A percentile compares a stretch with the other conserved stretches of the same genome.
Evolutionary conservation across 768 basidiomycete species (phyloP).

Genomic region (Flagelloscypha sp.): DNA sequence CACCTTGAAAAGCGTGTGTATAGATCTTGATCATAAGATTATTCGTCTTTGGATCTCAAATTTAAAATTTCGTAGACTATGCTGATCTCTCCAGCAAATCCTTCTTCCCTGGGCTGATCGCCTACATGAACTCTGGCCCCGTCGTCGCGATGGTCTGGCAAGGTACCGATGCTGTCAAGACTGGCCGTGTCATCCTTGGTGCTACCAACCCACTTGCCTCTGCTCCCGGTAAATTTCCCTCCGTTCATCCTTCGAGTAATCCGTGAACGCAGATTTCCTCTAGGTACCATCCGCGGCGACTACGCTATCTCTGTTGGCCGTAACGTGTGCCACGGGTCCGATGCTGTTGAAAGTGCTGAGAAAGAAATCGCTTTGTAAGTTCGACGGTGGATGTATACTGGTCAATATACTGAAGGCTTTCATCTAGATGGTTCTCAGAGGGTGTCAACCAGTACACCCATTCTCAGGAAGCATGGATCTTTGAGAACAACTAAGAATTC

Average conservation of each 20-base stretch:
- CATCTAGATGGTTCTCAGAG: conserved; percentile 83
- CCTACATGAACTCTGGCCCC: conserved; percentile 93
- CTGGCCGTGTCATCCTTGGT: conserved; percentile 92
- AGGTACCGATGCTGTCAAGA: conserved; percentile 91
- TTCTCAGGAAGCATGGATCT: conserved; percentile 64
- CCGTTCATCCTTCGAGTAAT: conserved; percentile 1
- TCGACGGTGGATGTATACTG: conserved; percentile 1
- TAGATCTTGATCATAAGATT: conserved; percentile 11
- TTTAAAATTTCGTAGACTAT: conserved; percentile 82
- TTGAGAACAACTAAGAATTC: conserved; percentile 47
- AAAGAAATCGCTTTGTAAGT: conserved; percentile 91
- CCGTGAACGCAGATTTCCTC: conserved; percentile 4
- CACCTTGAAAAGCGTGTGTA: conserved; percentile 85
- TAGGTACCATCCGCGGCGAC: conserved; percentile 94
- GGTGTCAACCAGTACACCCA: conserved; percentile 65
- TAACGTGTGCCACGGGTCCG: conserved; percentile 90
- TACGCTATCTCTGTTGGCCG: conserved; percentile 90
- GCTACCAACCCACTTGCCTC: conserved; percentile 94
- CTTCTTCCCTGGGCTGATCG: conserved; percentile 95
- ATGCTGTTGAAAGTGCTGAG: conserved; percentile 81
- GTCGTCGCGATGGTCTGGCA: conserved; percentile 96
- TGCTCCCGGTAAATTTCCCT: conserved; percentile 53
- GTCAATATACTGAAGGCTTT: conserved; percentile 8
- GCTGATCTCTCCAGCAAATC: conserved; percentile 87
- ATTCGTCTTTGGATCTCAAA: not conserved